A percentile compares a stretch with the other conserved stretches of the same genome.
phyloP scores from a whole-genome alignment of 108 stramenopile species.

The Nitzschia inconspicua region DNA sequence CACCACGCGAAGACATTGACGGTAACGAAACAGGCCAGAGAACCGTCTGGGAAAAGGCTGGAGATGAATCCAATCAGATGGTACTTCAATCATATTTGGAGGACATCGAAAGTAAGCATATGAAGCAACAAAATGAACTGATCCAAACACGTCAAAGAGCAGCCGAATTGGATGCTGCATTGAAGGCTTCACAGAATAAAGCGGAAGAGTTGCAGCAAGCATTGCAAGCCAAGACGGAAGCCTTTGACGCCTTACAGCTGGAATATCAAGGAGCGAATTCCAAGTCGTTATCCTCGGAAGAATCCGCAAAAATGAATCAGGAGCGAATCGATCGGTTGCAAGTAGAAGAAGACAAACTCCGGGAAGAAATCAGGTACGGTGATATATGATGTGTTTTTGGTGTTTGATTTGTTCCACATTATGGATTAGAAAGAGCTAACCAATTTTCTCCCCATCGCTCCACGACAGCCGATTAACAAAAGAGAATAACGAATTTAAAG shows the following conservation, averaged over 20 bases:
- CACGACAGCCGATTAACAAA: constrained; percentile 50
- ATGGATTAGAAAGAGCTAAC: not conserved
- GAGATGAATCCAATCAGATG: constrained; percentile 15
- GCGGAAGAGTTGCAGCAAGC: not conserved
- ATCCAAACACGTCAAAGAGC: not conserved
- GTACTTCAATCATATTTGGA: constrained; percentile 20
- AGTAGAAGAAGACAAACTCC: constrained; percentile 55
- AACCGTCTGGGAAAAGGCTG: constrained; percentile 16
- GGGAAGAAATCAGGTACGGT: constrained; percentile 73
- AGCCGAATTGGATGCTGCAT: not conserved
- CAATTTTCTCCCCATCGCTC: constrained; percentile 5
- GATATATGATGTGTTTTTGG: not conserved
- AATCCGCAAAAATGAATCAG: constrained; percentile 1
- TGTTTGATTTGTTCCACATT: not conserved
- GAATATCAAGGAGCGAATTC: not conserved
- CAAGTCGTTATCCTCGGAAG: not conserved
- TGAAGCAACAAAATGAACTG: constrained; percentile 20
- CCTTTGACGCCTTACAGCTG: not conserved
- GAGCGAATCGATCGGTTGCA: constrained; percentile 48
- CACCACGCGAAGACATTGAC: not conserved
- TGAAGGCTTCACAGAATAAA: not conserved
- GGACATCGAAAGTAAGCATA: constrained; percentile 16
- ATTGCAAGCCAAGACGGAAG: not conserved
- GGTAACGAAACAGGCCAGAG: not conserved
- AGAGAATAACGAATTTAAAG: constrained; percentile 41